Evolutionary conservation across 2,329 filamentous ascomycete genomes (phyloP).

Genomic region (Bipolaris cookei): DNA sequence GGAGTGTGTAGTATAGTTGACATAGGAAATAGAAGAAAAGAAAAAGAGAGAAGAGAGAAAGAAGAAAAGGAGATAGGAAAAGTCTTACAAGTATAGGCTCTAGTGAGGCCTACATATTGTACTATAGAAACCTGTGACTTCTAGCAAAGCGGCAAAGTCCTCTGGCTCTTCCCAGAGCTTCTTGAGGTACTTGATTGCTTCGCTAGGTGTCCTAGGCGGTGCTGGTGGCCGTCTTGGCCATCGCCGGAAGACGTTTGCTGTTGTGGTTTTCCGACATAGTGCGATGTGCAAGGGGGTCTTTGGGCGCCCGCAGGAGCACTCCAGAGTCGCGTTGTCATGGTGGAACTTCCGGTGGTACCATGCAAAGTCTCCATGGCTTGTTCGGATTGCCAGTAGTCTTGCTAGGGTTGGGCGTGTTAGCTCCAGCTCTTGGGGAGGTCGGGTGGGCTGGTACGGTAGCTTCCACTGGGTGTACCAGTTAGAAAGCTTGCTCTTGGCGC

Average conservation of each 20-base stretch:
- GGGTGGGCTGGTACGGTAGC: too few species aligned
- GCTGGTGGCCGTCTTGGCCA: too few species aligned
- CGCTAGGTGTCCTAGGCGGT: neutral
- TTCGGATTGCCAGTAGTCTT: neutral
- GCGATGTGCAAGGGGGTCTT: conserved; percentile 2
- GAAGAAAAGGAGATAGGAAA: neutral
- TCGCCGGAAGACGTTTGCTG: neutral
- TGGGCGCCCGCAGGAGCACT: conserved; percentile 4
- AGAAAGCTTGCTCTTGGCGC: too few species aligned
- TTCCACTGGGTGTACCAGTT: too few species aligned
- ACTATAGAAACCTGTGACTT: too few species aligned
- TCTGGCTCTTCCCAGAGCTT: too few species aligned
- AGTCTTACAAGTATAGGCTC: too few species aligned
- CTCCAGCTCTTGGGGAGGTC: too few species aligned
- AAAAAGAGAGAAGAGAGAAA: neutral
- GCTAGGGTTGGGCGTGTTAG: too few species aligned
- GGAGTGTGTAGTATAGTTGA: neutral
- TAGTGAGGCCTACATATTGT: too few species aligned
- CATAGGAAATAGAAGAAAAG: neutral
- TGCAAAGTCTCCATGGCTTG: conserved; percentile 8
- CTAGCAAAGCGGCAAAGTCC: too few species aligned
- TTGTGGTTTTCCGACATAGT: conserved; percentile 4
- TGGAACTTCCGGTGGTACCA: conserved; percentile 4
- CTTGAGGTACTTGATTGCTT: too few species aligned
- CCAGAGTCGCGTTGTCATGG: conserved; percentile 1